Evolutionary conservation across 2,329 filamentous ascomycete genomes (phyloP).

Genomic region (Aspergillus novofumigatus): DNA sequence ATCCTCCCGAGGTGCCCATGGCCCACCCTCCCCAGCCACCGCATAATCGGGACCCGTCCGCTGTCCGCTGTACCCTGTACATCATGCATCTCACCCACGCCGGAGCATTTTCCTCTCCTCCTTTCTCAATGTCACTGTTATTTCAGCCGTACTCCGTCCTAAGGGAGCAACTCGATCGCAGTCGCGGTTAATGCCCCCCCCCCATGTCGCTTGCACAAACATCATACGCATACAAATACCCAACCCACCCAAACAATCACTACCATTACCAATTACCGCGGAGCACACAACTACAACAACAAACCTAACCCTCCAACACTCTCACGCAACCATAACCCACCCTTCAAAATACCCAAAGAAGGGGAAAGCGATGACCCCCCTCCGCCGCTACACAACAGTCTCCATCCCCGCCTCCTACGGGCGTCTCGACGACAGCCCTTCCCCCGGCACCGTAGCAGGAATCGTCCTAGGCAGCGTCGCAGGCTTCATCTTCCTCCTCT

Average conservation of each 20-base stretch:
- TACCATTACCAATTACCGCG: background rate
- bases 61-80: background rate
- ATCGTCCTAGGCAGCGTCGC: conserved; percentile 50
- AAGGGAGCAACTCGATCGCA: background rate
- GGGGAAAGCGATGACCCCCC: no score
- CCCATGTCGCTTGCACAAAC: background rate
- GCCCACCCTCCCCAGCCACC: conserved; percentile 12
- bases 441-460: conserved; percentile 56
- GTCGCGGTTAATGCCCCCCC: background rate
- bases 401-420: conserved; percentile 61
- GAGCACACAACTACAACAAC: background rate
- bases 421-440: conserved; percentile 48
- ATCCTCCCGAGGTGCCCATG: background rate
- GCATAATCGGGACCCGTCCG: background rate
- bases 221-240: background rate
- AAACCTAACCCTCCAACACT: background rate
- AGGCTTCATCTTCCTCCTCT: conserved; percentile 52
- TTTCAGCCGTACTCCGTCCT: no score
- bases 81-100: background rate
- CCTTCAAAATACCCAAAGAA: no score
- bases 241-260: background rate
- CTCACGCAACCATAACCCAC: background rate
- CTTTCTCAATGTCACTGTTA: background rate
- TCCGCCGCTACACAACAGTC: conserved; percentile 29
- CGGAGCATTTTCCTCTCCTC: background rate